Conservation (phyloP, 2,329 filamentous ascomycete genomes). For the Cryphonectria nitschkei region DNA sequence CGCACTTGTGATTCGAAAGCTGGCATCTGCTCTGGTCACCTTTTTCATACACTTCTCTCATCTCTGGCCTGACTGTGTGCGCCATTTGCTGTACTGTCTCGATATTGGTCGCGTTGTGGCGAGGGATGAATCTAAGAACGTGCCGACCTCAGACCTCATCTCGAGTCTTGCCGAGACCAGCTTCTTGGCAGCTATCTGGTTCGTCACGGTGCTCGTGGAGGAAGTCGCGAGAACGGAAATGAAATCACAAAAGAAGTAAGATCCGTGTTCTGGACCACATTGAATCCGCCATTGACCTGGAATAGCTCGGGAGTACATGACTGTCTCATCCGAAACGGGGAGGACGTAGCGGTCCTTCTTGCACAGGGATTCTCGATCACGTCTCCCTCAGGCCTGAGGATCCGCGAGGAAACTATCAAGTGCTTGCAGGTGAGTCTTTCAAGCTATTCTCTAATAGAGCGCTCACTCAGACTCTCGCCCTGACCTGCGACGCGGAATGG, state of each 20-base stretch:
- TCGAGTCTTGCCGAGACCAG: conserved; percentile 52
- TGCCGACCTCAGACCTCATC: conserved; percentile 49
- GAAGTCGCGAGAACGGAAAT: conserved; percentile 70
- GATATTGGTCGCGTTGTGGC: conserved; percentile 50
- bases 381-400: conserved; percentile 34
- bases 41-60: conserved; percentile 74
- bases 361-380: conserved; percentile 42
- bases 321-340: conserved; percentile 44
- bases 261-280: conserved; percentile 36
- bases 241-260: conserved; percentile 60
- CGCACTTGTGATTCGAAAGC: conserved; percentile 69
- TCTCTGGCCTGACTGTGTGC: conserved; percentile 68
- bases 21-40: conserved; percentile 76
- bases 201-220: conserved; percentile 65
- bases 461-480: not conserved
- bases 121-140: conserved; percentile 51
- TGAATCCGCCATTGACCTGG: conserved; percentile 18
- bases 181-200: conserved; percentile 65
- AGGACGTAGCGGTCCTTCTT: conserved; percentile 47
- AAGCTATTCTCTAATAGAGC: not conserved
- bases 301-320: conserved; percentile 45
- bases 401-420: conserved; percentile 59
- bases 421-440: conserved; percentile 59
- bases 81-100: conserved; percentile 65
- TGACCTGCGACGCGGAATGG: not conserved